Base-by-base conservation (phyloP, 2,329 filamentous ascomycete species). In the Cercospora janseana region DNA sequence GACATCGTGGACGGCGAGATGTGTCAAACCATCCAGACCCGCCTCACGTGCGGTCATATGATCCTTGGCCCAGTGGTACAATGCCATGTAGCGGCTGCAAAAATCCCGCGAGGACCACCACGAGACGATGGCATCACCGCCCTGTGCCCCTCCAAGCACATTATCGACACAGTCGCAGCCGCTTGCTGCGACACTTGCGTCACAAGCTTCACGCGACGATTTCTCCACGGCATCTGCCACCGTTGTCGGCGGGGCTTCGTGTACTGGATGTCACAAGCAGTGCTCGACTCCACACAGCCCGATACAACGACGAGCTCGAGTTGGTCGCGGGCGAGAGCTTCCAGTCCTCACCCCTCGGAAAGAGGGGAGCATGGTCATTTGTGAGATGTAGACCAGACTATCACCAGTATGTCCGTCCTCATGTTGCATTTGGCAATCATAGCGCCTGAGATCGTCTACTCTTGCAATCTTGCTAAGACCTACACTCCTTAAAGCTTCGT, bases 401-500 rank as follows among this genome's bases (percentile, higher is more conserved):
- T 34, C 15, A n/a, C n/a, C n/a, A 21, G 8, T 47, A 12, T 13
- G 20, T 15, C 24, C 16, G 16, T 18, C 28, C n/a, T 15, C 13
- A n/a, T 31, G 4, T 26, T 52, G 38, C 4, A 28, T 1, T 42
- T 28, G 4, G 13, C 32, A 13, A 29, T 20, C 9, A 42, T 34
- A 24, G 10, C 24, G 28, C 27, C 24, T 7, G 16, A 42, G 13
- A 31, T 21, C 6, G 18, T 20, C 15, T 21, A 9, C 6, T 28
- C 23, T 27, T 42, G 6, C n/a, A n/a, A n/a, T n/a, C n/a, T n/a
- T n/a, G n/a, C n/a, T n/a, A n/a, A n/a, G n/a, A n/a, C n/a, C n/a
- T n/a, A n/a, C 4, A 21, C 6, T 3, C 37, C 23, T 61, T 56
- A 66, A 12, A 66, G 43, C 52, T 65, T 66, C 34, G 60, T 61